Conservation (phyloP, 345 rosid species). For the Citrus maxima region DNA sequence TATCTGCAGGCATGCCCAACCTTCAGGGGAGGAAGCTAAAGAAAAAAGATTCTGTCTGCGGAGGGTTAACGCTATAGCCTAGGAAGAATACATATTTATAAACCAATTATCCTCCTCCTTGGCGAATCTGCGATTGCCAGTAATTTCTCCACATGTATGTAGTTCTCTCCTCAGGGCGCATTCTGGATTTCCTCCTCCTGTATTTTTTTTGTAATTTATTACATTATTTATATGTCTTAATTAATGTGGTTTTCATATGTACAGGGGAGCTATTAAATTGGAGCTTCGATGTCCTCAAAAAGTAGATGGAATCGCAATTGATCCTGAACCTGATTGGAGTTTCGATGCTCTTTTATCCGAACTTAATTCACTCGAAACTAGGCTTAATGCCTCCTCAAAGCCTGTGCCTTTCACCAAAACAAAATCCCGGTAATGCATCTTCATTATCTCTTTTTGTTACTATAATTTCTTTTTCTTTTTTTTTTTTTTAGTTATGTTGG, state of each 20-base stretch:
- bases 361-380: slow-evolving; percentile 62
- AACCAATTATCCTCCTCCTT: neutral
- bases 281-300: slow-evolving; percentile 56
- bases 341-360: slow-evolving; percentile 52
- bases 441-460: neutral
- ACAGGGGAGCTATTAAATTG: slow-evolving; percentile 62
- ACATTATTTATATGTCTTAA: neutral
- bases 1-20: too few relatives aligned
- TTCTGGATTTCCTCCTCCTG: neutral
- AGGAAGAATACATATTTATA: too few relatives aligned
- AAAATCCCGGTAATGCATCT: slow-evolving; percentile 33
- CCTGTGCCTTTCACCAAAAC: slow-evolving; percentile 44
- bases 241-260: neutral
- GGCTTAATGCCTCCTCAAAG: slow-evolving; percentile 44
- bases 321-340: slow-evolving; percentile 82
- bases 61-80: too few relatives aligned
- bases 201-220: neutral
- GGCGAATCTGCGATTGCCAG: neutral
- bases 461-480: too few relatives aligned
- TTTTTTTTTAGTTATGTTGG: neutral
- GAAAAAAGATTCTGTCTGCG: too few relatives aligned
- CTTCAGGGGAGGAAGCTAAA: too few relatives aligned
- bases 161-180: neutral
- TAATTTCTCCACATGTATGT: neutral
- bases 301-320: slow-evolving; percentile 54